Conservation (phyloP, 1,139 yeast species). For the Pichia sp. region DNA sequence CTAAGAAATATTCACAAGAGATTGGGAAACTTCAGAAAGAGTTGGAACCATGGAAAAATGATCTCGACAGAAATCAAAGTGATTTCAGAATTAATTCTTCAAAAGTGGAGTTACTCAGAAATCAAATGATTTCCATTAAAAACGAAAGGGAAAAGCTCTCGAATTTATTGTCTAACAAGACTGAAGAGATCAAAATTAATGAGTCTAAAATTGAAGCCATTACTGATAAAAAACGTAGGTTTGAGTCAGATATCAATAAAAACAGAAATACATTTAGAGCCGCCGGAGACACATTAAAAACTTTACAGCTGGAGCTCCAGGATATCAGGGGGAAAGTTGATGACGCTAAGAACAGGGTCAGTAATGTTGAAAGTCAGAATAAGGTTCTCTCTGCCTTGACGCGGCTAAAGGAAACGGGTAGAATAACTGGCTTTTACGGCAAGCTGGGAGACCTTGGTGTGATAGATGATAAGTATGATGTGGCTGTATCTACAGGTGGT, state of each 20-base stretch:
- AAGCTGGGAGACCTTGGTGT: conserved; percentile 86
- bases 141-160: conserved; percentile 43
- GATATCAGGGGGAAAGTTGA: conserved; percentile 53
- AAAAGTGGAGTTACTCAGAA: conserved; percentile 52
- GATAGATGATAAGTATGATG: conserved; percentile 81
- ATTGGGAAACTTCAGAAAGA: conserved; percentile 58
- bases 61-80: conserved; percentile 58
- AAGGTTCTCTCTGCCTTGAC: conserved; percentile 65
- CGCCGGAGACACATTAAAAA: conserved; percentile 35
- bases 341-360: conserved; percentile 55
- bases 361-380: conserved; percentile 58
- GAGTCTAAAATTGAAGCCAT: conserved; percentile 20
- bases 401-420: conserved; percentile 70
- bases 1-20: conserved; percentile 54
- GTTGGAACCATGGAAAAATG: conserved; percentile 79
- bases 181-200: conserved; percentile 30
- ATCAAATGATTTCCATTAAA: conserved; percentile 38
- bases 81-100: conserved; percentile 60
- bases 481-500: conserved; percentile 93
- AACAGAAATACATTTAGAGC: conserved; percentile 1
- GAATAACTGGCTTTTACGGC: conserved; percentile 83
- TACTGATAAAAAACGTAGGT: conserved; percentile 1
- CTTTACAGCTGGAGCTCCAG: conserved; percentile 48
- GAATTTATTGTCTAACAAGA: conserved; percentile 40
- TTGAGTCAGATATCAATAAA: conserved; percentile 3